Percentiles rank a stretch among this genome's conserved stretches.
Evolutionary conservation across 192 early-diverging fungal species (phyloP).

Genomic region (Pecoramyces ruminantium): DNA sequence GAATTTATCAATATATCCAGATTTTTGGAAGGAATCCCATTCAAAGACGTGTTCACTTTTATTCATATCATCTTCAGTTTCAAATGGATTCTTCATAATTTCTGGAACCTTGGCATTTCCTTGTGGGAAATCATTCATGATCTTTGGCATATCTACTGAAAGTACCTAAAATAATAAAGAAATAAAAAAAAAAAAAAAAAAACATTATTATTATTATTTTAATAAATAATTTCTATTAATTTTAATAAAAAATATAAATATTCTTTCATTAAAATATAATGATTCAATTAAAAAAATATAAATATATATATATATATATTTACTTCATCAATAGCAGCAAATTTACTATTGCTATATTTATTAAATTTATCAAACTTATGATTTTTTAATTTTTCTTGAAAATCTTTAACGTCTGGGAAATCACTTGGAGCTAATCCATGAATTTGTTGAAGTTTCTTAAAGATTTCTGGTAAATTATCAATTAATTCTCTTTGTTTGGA

Average conservation of each 20-base stretch:
- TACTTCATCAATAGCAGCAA: conserved; percentile 45
- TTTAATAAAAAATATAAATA: no score
- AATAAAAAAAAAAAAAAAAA: no score
- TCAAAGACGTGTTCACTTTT: conserved; percentile 10
- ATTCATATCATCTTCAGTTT: conserved; percentile 6
- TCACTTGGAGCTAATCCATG: conserved; percentile 62
- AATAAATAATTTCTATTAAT: no score
- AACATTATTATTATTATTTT: no score
- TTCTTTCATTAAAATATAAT: no score
- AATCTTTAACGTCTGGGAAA: conserved; percentile 62
- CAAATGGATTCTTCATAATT: conserved; percentile 40
- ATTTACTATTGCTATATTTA: conserved; percentile 49
- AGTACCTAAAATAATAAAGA: conserved; percentile 45
- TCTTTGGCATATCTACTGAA: conserved; percentile 45
- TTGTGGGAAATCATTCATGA: conserved; percentile 61
- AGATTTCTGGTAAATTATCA: conserved; percentile 52
- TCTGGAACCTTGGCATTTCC: conserved; percentile 14
- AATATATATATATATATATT: no score
- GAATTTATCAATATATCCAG: conserved; percentile 24
- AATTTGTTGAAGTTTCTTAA: conserved; percentile 48
- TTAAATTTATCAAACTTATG: conserved; percentile 74
- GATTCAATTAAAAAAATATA: no score
- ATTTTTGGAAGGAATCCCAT: conserved; percentile 42
- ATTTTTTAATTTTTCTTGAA: conserved; percentile 42
- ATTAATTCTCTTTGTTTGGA: conserved; percentile 57